Conservation (phyloP, 768 basidiomycete genomes). For the Hemileccinum impolitum region DNA sequence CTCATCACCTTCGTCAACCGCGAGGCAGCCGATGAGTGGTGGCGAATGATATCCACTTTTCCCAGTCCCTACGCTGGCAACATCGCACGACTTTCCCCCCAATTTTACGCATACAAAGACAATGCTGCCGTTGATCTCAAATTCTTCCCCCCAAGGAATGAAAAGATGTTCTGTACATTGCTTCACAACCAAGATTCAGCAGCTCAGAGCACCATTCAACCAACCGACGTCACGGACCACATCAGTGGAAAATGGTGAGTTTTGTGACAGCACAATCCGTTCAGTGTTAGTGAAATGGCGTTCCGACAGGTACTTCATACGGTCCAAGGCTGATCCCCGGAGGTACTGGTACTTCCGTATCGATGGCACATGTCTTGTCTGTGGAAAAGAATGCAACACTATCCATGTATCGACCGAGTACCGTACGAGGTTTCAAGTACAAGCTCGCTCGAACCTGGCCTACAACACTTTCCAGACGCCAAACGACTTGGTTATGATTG, state of each 20-base stretch:
- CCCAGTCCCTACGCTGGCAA: neutral
- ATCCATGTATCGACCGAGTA: slow-evolving; percentile 4
- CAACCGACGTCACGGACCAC: too few relatives aligned
- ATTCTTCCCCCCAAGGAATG: too few relatives aligned
- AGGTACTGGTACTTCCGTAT: slow-evolving; percentile 3
- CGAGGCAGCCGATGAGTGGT: neutral
- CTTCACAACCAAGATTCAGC: too few relatives aligned
- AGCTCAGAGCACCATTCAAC: too few relatives aligned
- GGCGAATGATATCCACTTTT: neutral
- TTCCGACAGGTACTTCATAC: neutral
- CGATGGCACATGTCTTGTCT: neutral
- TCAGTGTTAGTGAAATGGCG: neutral
- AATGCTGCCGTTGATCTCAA: too few relatives aligned
- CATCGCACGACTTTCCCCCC: neutral
- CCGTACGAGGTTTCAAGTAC: neutral
- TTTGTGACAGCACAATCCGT: too few relatives aligned
- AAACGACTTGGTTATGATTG: neutral
- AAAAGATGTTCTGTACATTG: too few relatives aligned
- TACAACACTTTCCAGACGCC: neutral
- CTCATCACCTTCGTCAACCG: neutral
- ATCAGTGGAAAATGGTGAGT: neutral
- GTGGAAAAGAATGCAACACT: neutral
- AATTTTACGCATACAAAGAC: neutral
- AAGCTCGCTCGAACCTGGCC: neutral
- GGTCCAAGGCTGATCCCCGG: neutral